Evolutionary conservation across 345 rosid species (phyloP), one percentile per base, ranked within the genome.

Genomic region (Pseudoturritis turrita): DNA sequence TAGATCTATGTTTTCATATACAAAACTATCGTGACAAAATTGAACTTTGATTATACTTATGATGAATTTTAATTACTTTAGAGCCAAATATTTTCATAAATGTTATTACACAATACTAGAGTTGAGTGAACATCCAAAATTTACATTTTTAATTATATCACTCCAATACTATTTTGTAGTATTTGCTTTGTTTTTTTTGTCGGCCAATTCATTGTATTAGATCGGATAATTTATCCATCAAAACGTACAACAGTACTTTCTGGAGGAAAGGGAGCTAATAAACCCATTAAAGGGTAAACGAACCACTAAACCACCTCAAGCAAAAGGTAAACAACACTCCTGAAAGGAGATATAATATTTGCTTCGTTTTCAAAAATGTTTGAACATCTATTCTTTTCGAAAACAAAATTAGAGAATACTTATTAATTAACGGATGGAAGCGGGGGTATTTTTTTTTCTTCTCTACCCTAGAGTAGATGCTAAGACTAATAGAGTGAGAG

Each of bases 381-480:
- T 35, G 17, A 57, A 33, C 21, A 55, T 44, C 21, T 44, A 7
- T 44, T 44, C 11, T 35, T 4, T 2, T 9, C 10, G 10, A 10
- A 37, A 58, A 22, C 9, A 19, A 36, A 19, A 12, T 0, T 7
- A 37, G 13, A n/a, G n/a, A n/a, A n/a, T n/a, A n/a, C n/a, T n/a
- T n/a, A n/a, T n/a, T n/a, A n/a, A n/a, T n/a, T n/a, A 18, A 33
- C 25, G 25, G 40, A 56, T 56, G 61, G 12, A 29, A 33, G 9
- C 13, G 61, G 8, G 15, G 15, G n/a, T n/a, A n/a, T 26, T 53
- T 44, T 15, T 45, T 35, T 14, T 57, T 54, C 19, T 8, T 37
- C n/a, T n/a, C n/a, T n/a, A 44, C 26, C 37, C 12, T 72, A 35
- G 50, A 46, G 50, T 35, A 63, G 57, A 55, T 73, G 63, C 65